Base-by-base conservation (phyloP, 768 basidiomycete genomes). In the Xanthoconium purpureum region DNA sequence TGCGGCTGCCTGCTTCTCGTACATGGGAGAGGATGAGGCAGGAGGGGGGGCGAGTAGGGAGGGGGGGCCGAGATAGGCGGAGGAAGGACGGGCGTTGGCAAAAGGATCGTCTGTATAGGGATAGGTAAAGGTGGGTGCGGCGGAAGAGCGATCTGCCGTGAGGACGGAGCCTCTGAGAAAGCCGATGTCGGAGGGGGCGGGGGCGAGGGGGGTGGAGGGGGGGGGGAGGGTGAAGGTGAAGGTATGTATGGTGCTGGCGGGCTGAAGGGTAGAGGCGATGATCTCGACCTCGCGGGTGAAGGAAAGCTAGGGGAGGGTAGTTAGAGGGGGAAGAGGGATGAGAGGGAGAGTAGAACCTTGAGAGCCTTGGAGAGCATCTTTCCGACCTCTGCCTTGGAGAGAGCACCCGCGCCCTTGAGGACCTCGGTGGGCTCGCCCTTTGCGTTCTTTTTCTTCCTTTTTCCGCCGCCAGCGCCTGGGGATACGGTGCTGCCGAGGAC, bases 281-380 rank as follows among this genome's bases (percentile, higher is more conserved):
- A 98, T 88, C 70, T 95, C 93, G 42, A 95, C 90, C 70, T 96
- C 94, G 51, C 89, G 88, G 36, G 91, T 85, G 71, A 95, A 94
- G 9, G 92, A 92, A 44, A 95, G 85, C 91, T 94, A 39, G 17
- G 33, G 36, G 14, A 5, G 47, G 17, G 17, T 0, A 29, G 50
- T 56, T 51, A 50, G 60, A 13, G 28, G 56, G 32, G 47, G 4
- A 24, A 18, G 47, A n/a, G 1, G 20, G 20, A 9, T 1, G n/a
- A 5, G 33, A 33, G 14, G 24, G 10, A 29, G 7, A 38, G 36
- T 64, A 72, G 55, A 56, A 90, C 91, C 82, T 96, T 95, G 68
- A 94, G 83, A 6, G 90, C 88, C 71, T 94, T 94, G 57, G 89
- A 90, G 40, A 94, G 78, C 84, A 95, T 91, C 76, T 91, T 92